Evolutionary conservation across 2,329 filamentous ascomycete genomes (phyloP), one percentile per base, ranked within the genome.

Genomic region (Knoxdaviesia capensis): DNA sequence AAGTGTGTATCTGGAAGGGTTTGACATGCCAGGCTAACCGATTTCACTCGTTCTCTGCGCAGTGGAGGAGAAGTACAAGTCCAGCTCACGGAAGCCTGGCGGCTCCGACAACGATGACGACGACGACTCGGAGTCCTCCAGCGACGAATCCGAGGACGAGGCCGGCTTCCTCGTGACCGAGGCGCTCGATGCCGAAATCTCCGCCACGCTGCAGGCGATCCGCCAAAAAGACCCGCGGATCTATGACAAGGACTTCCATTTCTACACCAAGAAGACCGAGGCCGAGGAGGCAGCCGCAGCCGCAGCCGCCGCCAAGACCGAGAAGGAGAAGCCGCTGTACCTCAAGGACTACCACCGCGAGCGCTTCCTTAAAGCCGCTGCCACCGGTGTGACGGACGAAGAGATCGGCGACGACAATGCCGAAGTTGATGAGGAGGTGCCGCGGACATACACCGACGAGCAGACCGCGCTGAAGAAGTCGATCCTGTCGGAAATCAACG

Each of bases 281-380:
- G 69, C 72, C 29, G 68, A 70, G 3, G 56, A 57, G 34, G 41
- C 47, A 3, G 50, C 44, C 4, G 42, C 52, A 8, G 51, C 53
- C 8, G 53, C 53, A 5, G 48, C 53, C 0, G 44, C 50, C 4
- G 48, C 50, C 11, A 59, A 63, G 46, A 60, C 64, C 36, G 77
- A 79, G 58, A 78, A 80, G 56, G 77, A 90, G 47, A 92, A 92
- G 62, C 78, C 87, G 1, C 76, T 98, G 62, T 84, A 74, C 46
- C 65, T 98, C 43, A 74, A 74, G 50, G 86, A 98, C 59, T 98
- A 94, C 58, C 90, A 98, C 54, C 78, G 87, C 47, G 75, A 90
- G 57, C 92, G 88, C 52, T 66, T 94, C n/a, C 57, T 96, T 45
- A 74, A 74, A 35, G 85, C 84, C 34, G 70, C 76, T 45, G 62